Evolutionary conservation across 2,329 filamentous ascomycete species (phyloP).

Genomic region (Laburnicola sp.): DNA sequence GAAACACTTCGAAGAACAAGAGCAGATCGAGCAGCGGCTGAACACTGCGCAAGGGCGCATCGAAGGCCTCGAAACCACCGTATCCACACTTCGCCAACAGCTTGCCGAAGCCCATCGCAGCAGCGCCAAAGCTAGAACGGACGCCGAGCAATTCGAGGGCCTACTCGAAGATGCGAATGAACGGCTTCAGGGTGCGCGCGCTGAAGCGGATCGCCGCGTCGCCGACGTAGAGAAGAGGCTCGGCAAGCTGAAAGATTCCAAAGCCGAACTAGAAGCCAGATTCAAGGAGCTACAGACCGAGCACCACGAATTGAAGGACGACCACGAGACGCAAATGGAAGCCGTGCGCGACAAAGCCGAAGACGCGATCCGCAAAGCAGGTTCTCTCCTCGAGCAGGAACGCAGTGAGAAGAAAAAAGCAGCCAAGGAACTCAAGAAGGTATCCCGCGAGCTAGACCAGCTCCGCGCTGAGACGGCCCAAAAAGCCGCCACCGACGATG

Average conservation of each 20-base stretch:
- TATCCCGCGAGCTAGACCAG: conserved; percentile 25
- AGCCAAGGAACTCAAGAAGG: conserved; percentile 30
- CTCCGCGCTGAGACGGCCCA: conserved; percentile 20
- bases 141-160: conserved; percentile 30
- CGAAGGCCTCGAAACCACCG: conserved; percentile 33
- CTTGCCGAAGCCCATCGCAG: conserved; percentile 37
- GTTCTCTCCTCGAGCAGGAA: conserved; percentile 38
- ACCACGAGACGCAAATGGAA: conserved; percentile 31
- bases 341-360: conserved; percentile 41
- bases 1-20: conserved; percentile 27
- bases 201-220: conserved; percentile 33
- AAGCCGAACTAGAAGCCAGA: conserved; percentile 27
- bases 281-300: conserved; percentile 33
- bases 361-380: conserved; percentile 40
- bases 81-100: conserved; percentile 37
- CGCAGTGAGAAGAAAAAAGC: conserved; percentile 36
- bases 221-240: conserved; percentile 36
- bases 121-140: conserved; percentile 26
- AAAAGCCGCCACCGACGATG: conserved; percentile 16
- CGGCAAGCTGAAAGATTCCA: conserved; percentile 32
- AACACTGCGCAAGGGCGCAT: conserved; percentile 34
- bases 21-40: conserved; percentile 29
- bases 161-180: conserved; percentile 34
- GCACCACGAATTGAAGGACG: conserved; percentile 31
- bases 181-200: conserved; percentile 26